Evolutionary conservation across 345 rosid species (phyloP), one percentile per base, ranked within the genome.

Genomic region (Gossypium longicalyx): DNA sequence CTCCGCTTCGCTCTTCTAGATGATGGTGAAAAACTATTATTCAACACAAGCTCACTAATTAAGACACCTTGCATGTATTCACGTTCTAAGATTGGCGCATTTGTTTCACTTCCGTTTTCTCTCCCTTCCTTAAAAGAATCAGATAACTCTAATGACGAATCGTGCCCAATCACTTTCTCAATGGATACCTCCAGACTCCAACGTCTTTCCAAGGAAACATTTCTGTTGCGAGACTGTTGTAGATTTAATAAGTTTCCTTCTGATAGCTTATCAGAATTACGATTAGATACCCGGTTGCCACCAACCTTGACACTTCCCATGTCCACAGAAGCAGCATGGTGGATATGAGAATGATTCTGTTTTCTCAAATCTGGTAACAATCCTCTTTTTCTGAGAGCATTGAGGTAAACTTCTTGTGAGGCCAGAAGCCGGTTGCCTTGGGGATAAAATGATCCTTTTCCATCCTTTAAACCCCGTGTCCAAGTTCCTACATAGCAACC

Each of bases 181-280:
- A 95, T 88, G 64, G 97, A 89, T 25, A 93, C 99, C 84, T 95
- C 98, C 74, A 93, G 98, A 82, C 99, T 95, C 99, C 97, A 93
- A 48, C 97, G 92, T 80, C 99, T 89, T 77, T 93, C 94, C 71
- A 95, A 76, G 75, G 97, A 89, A 77, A 93, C 93, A 74, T 84
- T 87, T 72, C 85, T 88, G 56, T 80, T 80, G 9, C 84, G 87
- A n/a, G 97, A 88, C 70, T 93, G 93, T 79, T 93, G 91, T 64
- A 94, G 84, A 82, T 88, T 89, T 38, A 93, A 79, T 45, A 93
- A 84, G 79, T 80, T 93, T 75, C 94, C 88, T 77, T 90, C 88
- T 62, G 93, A 87, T 23, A 87, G 70, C 74, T 83, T 91, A 80
- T 80, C 86, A 53, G 89, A 80, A 82, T 73, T 71, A 34, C 25